Evolutionary conservation across 2,329 filamentous ascomycete genomes (phyloP), one percentile per base, ranked within the genome.

Genomic region (Ophioceras dolichostomum): DNA sequence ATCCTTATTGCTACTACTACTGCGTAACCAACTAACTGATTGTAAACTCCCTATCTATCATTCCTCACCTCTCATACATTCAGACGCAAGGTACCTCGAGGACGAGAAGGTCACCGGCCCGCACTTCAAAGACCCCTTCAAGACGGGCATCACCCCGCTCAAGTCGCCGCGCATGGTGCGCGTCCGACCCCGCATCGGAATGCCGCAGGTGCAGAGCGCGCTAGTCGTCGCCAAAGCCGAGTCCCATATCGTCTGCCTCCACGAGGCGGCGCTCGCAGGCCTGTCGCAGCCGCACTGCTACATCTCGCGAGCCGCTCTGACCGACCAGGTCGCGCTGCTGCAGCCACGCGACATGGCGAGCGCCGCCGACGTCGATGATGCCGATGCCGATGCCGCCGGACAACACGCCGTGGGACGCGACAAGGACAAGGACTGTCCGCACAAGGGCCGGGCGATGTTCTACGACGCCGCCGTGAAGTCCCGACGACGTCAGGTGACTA

Each of bases 71-170:
- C n/a, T n/a, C n/a, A n/a, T n/a, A n/a, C n/a, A n/a, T n/a, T n/a
- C 22, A 35, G 53, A 56, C 32, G 47, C 49, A 2, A 59, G 61
- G 43, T 68, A 65, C 43, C 49, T 49, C 0, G 51, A 61, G 7
- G 58, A 62, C 37, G 50, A 55, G 17, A 54, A 49, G 26, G 47
- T 60, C 21, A 54, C 59, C 0, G 53, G 49, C 7, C 36, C 46
- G 0, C 78, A 83, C 41, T 76, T 77, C 1, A 80, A 79, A 43
- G 76, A 82, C 38, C 78, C 77, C 0, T 80, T 71, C 56, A 78
- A 77, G 45, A n/a, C n/a, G n/a, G 67, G 78, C 10, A 59, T 83
- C 41, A 76, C 81, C 39, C 67, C 76, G 19, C 52, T 82, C 5
- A 59, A 60, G 2, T 79, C 74, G 0, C 59, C 62, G 2, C 68